phyloP scores from a whole-genome alignment of 805 yeast genomes.

The Candida easanensis region DNA sequence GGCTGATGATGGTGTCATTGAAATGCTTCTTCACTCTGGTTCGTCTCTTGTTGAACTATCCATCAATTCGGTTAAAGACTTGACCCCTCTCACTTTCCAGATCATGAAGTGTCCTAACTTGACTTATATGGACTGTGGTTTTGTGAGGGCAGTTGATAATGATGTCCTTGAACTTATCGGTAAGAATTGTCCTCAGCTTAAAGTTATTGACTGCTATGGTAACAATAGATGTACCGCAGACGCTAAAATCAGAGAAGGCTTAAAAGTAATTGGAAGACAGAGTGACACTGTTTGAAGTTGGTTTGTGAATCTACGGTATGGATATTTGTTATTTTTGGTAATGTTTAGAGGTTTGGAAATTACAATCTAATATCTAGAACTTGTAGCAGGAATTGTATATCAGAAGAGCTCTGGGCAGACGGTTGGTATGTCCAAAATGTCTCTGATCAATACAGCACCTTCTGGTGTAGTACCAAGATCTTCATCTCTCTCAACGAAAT shows the following conservation, averaged over 20 bases:
- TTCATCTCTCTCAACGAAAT: slow-evolving; percentile 68
- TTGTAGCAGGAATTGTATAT: too few relatives aligned
- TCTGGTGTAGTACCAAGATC: slow-evolving; percentile 39
- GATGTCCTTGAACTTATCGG: slow-evolving; percentile 56
- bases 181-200: slow-evolving; percentile 56
- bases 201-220: slow-evolving; percentile 78
- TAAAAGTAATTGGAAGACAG: slow-evolving; percentile 72
- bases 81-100: slow-evolving; percentile 51
- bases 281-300: slow-evolving; percentile 44
- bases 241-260: slow-evolving; percentile 49
- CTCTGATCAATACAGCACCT: slow-evolving; percentile 52
- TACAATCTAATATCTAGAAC: too few relatives aligned
- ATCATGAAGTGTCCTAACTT: slow-evolving; percentile 55
- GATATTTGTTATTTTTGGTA: too few relatives aligned
- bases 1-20: slow-evolving; percentile 59
- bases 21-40: slow-evolving; percentile 60
- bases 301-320: too few relatives aligned
- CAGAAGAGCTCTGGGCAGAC: slow-evolving; percentile 25
- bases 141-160: slow-evolving; percentile 75
- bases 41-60: slow-evolving; percentile 65
- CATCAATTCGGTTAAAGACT: slow-evolving; percentile 65
- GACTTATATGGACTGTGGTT: slow-evolving; percentile 72
- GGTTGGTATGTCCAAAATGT: slow-evolving; percentile 48
- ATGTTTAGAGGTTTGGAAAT: too few relatives aligned
- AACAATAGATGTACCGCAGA: slow-evolving; percentile 61